Percentiles rank a stretch among this genome's conserved stretches.
phyloP scores from a whole-genome alignment of 192 early-diverging fungal genomes.

The Backusella tuberculispora region DNA sequence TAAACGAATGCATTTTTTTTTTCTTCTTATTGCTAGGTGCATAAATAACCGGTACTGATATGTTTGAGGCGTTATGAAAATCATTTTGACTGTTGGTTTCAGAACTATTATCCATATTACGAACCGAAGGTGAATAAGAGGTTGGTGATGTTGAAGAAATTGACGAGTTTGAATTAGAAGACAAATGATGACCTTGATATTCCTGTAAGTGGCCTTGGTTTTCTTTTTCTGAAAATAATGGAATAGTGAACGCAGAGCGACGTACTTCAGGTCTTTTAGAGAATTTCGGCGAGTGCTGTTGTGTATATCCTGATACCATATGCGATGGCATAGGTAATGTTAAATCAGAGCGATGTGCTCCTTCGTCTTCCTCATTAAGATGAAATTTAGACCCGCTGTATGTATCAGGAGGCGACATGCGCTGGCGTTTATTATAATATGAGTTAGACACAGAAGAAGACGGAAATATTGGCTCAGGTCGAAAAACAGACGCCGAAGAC shows the following conservation, averaged over 20 bases:
- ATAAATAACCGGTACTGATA: background rate
- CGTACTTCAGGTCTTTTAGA: conserved; percentile 9
- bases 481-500: background rate
- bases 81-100: background rate
- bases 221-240: background rate
- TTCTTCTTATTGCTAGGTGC: background rate
- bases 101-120: background rate
- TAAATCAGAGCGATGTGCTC: conserved; percentile 7
- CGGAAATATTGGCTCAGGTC: conserved; percentile 20
- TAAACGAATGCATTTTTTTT: background rate
- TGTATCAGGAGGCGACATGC: conserved; percentile 10
- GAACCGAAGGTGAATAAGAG: background rate
- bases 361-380: conserved; percentile 2
- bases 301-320: conserved; percentile 3
- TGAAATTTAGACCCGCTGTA: conserved; percentile 3
- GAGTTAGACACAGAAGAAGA: background rate
- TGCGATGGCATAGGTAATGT: background rate
- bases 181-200: too few species aligned
- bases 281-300: background rate
- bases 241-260: conserved; percentile 20
- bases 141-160: background rate
- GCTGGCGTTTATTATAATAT: conserved; percentile 10
- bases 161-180: conserved; percentile 1
- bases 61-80: background rate
- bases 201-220: background rate